These are phyloP conservation scores for Fusarium miscanthi DNA, from an alignment of 2,329 filamentous ascomycete species.

Conservation along the genomic window DNA sequence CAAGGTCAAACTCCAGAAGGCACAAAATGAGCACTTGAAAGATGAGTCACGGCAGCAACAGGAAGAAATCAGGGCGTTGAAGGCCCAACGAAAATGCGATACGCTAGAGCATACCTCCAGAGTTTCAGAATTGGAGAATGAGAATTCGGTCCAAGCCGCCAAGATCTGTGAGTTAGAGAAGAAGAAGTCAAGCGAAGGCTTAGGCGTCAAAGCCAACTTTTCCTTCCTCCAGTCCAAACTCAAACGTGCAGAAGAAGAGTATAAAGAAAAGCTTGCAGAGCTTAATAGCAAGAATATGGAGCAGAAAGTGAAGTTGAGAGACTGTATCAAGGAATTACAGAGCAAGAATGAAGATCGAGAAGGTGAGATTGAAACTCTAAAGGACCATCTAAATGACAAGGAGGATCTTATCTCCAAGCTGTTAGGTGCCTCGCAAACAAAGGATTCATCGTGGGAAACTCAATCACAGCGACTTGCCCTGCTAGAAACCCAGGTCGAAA, in stretches of 20 bases:
- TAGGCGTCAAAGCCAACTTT: neutral
- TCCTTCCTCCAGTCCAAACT: neutral
- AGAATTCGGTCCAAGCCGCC: rapidly evolving
- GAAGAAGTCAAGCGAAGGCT: neutral
- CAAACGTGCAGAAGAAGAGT: rapidly evolving
- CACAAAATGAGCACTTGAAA: neutral
- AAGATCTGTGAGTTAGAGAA: neutral
- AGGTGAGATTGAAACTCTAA: neutral
- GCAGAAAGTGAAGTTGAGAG: too few species aligned
- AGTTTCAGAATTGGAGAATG: neutral
- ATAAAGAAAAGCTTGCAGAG: neutral
- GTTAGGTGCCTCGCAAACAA: rapidly evolving
- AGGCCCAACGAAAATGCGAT: rapidly evolving
- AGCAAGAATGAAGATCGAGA: neutral
- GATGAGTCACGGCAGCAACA: neutral
- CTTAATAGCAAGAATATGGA: rapidly evolving
- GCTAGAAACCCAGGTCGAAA: neutral
- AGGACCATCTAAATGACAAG: rapidly evolving
- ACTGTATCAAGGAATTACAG: neutral
- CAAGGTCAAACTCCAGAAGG: neutral
- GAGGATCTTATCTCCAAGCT: neutral
- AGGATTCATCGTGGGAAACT: neutral
- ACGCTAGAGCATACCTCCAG: rapidly evolving
- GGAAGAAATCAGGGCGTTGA: neutral
- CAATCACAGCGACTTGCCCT: neutral